Evolutionary conservation across 306 rosid species (phyloP), one percentile per base, ranked within the genome.

Genomic region (Cicer pinnatifidum): DNA sequence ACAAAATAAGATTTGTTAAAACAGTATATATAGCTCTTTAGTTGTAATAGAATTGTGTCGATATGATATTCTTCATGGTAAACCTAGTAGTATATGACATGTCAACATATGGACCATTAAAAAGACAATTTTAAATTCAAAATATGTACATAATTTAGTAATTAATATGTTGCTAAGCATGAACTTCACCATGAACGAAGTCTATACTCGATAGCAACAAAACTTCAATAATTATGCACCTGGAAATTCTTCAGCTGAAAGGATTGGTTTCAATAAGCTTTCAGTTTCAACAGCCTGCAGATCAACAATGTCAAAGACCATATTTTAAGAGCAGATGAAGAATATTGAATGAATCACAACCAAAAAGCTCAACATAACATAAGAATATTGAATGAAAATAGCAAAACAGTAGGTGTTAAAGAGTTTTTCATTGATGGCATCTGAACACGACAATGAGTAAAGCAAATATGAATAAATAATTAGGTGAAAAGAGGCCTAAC

Each of bases 211-310:
- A 75, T 52, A 9, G 15, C 41, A 75, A 70, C 23, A 75, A 43
- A 37, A 40, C 15, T 11, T 40, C 35, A 80, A 61, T 69, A 19
- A 66, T 1, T 67, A 80, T 37, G 52, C 67, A 91, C 98, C 98
- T 84, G 95, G 84, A 79, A 86, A 62, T 84, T 91, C 96, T 76
- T 94, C 96, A 53, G 85, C 93, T 17, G 89, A 86, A 79, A 91
- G 82, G 54, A 94, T 84, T 43, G 95, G 89, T 58, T 81, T 91
- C 60, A 89, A 85, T 71, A 94, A 84, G 65, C 90, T 89, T 69
- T 91, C 99, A 48, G 95, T 83, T 74, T 88, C 95, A 86, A 94
- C 97, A 53, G 84, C 47, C 97, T 91, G 92, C 84, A 85, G 64
- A 80, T 65, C 58, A 82, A 23, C 33, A 8, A 78, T 54, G 43